Percentiles rank a stretch among this genome's conserved stretches.
phyloP scores from a whole-genome alignment of 2,329 filamentous ascomycete species.

The Phoma sp. region DNA sequence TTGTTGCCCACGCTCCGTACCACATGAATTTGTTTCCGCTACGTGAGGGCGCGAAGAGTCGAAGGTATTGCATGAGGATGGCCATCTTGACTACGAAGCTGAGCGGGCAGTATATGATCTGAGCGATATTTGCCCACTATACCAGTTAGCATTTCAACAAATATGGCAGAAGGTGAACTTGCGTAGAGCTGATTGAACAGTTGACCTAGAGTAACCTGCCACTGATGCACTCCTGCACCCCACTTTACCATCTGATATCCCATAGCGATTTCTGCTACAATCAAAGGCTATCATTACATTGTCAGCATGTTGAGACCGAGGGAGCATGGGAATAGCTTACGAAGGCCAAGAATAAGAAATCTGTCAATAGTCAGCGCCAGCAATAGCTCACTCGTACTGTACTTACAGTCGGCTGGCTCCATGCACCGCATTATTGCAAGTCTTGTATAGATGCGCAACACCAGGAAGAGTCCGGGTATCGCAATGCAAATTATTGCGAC shows the following conservation, averaged over 20 bases:
- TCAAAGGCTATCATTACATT: constrained; percentile 26
- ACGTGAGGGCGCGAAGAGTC: constrained; percentile 35
- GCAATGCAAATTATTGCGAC: constrained; percentile 31
- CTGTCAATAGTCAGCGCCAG: constrained; percentile 19
- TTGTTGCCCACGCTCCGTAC: constrained; percentile 32
- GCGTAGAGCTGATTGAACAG: constrained; percentile 38
- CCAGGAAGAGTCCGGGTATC: constrained; percentile 29
- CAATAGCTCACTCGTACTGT: too few species aligned
- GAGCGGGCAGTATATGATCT: constrained; percentile 37
- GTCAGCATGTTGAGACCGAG: not conserved
- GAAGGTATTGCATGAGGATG: constrained; percentile 38
- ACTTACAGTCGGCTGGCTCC: constrained; percentile 38
- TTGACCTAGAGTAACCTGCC: constrained; percentile 35
- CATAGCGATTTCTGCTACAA: constrained; percentile 29
- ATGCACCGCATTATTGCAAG: constrained; percentile 29
- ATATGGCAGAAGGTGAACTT: not conserved
- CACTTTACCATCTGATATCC: constrained; percentile 36
- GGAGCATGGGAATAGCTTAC: constrained; percentile 9
- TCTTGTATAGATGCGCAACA: constrained; percentile 33
- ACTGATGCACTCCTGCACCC: constrained; percentile 42
- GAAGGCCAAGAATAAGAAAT: constrained; percentile 34
- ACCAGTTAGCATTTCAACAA: not conserved
- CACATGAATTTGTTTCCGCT: constrained; percentile 32
- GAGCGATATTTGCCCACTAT: constrained; percentile 36
- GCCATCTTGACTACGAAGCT: constrained; percentile 40